Evolutionary conservation across 768 basidiomycete species (phyloP).

Genomic region (Mycena galopus): DNA sequence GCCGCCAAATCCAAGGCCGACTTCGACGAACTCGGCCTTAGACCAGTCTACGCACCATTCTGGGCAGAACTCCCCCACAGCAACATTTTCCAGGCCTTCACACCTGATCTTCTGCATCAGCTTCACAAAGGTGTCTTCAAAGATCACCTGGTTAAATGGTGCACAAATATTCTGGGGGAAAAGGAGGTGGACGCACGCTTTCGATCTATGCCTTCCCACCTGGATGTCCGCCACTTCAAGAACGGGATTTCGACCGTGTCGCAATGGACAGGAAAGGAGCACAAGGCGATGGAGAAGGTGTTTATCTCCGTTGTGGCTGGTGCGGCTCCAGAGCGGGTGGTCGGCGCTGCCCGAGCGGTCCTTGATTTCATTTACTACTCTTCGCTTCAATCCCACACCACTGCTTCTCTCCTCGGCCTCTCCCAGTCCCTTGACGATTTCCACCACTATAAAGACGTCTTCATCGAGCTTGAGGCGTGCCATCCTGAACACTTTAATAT

Average conservation of each 20-base stretch:
- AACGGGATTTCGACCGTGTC: neutral
- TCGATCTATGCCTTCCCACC: neutral
- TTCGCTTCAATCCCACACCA: neutral
- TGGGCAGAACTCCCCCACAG: neutral
- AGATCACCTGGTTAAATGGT: too few relatives aligned
- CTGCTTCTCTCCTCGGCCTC: neutral
- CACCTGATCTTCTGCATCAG: slow-evolving; percentile 13
- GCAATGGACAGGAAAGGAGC: neutral
- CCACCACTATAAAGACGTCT: neutral
- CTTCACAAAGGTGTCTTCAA: neutral
- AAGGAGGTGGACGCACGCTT: neutral
- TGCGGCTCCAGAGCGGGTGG: neutral
- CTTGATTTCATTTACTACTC: neutral
- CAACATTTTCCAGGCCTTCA: neutral
- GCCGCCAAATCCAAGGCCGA: neutral
- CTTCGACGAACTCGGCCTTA: neutral
- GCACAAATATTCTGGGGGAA: neutral
- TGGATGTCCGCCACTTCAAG: neutral
- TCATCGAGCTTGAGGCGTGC: neutral
- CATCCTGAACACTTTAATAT: neutral
- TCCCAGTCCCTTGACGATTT: neutral
- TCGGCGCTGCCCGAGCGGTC: neutral
- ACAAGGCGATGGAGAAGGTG: neutral
- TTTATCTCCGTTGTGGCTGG: neutral
- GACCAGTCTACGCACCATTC: neutral